Evolutionary conservation across 2,329 filamentous ascomycete genomes (phyloP).

Genomic region (Fusarium denticulatum): DNA sequence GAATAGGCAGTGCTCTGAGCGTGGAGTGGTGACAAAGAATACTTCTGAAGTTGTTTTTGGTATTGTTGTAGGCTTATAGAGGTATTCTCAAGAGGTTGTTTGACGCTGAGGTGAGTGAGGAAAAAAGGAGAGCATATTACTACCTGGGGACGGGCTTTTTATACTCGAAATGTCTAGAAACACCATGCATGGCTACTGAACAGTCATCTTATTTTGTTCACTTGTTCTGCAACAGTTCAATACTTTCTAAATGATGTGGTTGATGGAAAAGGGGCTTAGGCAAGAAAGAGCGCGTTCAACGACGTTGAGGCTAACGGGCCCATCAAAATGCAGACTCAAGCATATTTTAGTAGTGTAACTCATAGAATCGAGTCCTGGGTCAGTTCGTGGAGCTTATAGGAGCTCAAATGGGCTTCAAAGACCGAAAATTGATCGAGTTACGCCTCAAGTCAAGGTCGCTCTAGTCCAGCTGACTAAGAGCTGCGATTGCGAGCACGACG

Average conservation of each 20-base stretch:
- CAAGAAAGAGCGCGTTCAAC: neutral
- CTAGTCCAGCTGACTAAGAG: neutral
- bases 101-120: neutral
- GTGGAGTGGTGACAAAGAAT: neutral
- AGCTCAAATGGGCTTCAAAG: neutral
- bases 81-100: neutral
- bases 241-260: neutral
- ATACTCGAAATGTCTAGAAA: neutral
- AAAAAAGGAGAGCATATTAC: too few relatives aligned
- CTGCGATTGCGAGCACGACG: neutral
- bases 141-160: neutral
- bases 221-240: neutral
- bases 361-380: rapidly evolving
- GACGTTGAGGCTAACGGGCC: neutral
- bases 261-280: neutral
- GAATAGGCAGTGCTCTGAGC: too few relatives aligned
- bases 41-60: neutral
- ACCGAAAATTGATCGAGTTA: neutral
- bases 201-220: neutral
- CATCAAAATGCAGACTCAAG: too few relatives aligned
- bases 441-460: neutral
- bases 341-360: too few relatives aligned
- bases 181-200: neutral
- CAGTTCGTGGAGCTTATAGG: neutral
- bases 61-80: neutral